Evolutionary conservation across 2,329 filamentous ascomycete genomes (phyloP).

Genomic region (Botrytis cinerea): DNA sequence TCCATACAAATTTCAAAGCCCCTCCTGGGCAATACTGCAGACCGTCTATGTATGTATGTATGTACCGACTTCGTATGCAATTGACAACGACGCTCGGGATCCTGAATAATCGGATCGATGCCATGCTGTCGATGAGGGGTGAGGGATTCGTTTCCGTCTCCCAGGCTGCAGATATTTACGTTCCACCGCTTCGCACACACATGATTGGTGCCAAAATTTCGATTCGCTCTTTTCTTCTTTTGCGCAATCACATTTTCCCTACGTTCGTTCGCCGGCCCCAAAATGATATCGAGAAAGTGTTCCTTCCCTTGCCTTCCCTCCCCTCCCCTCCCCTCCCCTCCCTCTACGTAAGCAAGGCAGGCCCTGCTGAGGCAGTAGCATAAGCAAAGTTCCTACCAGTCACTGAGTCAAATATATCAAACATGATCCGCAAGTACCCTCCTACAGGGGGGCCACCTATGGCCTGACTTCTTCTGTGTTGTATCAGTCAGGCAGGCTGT

Average conservation of each 20-base stretch:
- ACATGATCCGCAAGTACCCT: constrained; percentile 12
- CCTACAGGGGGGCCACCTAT: constrained; percentile 20
- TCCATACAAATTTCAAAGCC: constrained; percentile 1
- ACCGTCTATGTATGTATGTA: not conserved
- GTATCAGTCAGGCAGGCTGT: constrained; percentile 20
- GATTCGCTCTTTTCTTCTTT: not conserved
- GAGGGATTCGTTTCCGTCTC: constrained; percentile 18
- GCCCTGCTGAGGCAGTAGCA: constrained; percentile 20
- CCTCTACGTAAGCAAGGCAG: constrained; percentile 21
- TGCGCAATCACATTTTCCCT: not conserved
- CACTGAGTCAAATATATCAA: constrained; percentile 18
- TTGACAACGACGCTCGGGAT: constrained; percentile 6
- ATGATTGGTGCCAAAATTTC: constrained; percentile 2
- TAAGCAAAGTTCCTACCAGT: constrained; percentile 19
- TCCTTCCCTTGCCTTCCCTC: constrained; percentile 1
- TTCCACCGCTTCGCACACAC: constrained; percentile 18
- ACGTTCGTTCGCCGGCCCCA: not conserved
- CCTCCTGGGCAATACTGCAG: not conserved
- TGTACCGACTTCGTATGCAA: constrained; percentile 7
- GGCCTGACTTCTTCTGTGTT: constrained; percentile 20
- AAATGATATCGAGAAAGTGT: constrained; percentile 4
- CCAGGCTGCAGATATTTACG: constrained; percentile 23
- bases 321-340: not conserved
- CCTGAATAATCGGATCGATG: not conserved
- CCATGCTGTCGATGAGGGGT: constrained; percentile 12